Evolutionary conservation across 495 filamentous ascomycete genomes (phyloP), one percentile per base, ranked within the genome.

Genomic region (Talaromyces borbonicus): DNA sequence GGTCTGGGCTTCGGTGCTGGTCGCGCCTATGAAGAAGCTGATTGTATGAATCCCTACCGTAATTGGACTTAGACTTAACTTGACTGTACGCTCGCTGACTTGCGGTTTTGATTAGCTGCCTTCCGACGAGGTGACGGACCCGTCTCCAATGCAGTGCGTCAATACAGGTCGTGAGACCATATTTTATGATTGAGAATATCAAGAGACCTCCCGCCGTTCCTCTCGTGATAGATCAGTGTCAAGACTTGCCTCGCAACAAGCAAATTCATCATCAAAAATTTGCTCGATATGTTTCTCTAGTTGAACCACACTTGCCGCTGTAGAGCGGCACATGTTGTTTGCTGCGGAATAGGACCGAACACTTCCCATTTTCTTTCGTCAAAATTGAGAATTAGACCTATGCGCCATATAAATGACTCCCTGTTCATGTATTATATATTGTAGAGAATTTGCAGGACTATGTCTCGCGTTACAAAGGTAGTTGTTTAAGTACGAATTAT

Each of bases 1-100:
- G 92, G 92, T 44, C 72, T 88, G 35, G 92, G 92, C 33, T 96
- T 99, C 61, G 92, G 92, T 57, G 88, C 90, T 50, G 92, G 92
- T 44, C 80, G 93, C 57, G 93, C 90, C 8, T 97, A 89, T 75
- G 92, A 96, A 65, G 92, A 97, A 57, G 70, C 71, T 47, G 73
- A 77, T 55, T 59, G 73, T 77, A 69, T 48, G 71, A 67, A 53
- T 37, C 54, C 23, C 11, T 6, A 11, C 5, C n/a, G n/a, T n/a
- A n/a, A n/a, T n/a, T n/a, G n/a, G n/a, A n/a, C n/a, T n/a, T n/a
- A n/a, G n/a, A n/a, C 3, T 38, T 9, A 2, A 16, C 3, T 35
- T 35, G 14, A 8, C 18, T n/a, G 4, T 15, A 14, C 22, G 8
- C 35, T 38, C 19, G 22, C 8, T 11, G 4, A 12, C 8, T 20